A percentile compares a stretch with the other conserved stretches of the same genome.
Conservation (phyloP, 176 grass and related monocot genomes). For the Lolium perenne region DNA sequence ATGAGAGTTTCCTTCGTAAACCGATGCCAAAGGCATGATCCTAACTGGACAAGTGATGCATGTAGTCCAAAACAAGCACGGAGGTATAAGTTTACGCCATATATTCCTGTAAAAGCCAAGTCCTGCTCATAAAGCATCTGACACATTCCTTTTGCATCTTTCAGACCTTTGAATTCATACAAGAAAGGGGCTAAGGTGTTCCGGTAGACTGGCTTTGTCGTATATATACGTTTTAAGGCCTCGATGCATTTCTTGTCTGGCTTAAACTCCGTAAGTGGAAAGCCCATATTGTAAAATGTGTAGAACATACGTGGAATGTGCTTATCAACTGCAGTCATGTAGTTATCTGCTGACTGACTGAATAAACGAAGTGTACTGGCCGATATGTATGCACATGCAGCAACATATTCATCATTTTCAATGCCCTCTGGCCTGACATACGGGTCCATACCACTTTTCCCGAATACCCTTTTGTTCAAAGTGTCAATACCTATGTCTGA, state of each 20-base stretch:
- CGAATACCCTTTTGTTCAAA: background rate
- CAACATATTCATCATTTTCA: conserved; percentile 22
- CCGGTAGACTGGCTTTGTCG: background rate
- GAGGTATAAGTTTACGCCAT: background rate
- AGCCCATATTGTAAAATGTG: background rate
- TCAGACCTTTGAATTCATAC: conserved; percentile 18
- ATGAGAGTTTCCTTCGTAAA: background rate
- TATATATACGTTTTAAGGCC: conserved; percentile 8
- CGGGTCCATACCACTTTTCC: background rate
- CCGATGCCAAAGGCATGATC: conserved; percentile 1
- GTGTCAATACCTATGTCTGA: conserved; percentile 9
- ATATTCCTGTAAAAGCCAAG: conserved; percentile 5
- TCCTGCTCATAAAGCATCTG: conserved; percentile 32
- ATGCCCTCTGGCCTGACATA: conserved; percentile 21
- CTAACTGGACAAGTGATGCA: conserved; percentile 19
- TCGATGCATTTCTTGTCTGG: conserved; percentile 7
- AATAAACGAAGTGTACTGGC: conserved; percentile 26
- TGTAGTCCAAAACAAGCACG: conserved; percentile 13
- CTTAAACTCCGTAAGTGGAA: conserved; percentile 30
- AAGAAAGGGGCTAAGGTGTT: conserved; percentile 27
- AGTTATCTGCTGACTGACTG: background rate
- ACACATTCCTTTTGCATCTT: conserved; percentile 2
- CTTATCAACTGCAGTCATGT: conserved; percentile 12
- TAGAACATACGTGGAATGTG: background rate
- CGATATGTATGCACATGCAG: conserved; percentile 22